Percentiles rank a stretch among this genome's conserved stretches.
phyloP scores from a whole-genome alignment of 768 basidiomycete genomes.

The Lactifluus hygrophoroides region DNA sequence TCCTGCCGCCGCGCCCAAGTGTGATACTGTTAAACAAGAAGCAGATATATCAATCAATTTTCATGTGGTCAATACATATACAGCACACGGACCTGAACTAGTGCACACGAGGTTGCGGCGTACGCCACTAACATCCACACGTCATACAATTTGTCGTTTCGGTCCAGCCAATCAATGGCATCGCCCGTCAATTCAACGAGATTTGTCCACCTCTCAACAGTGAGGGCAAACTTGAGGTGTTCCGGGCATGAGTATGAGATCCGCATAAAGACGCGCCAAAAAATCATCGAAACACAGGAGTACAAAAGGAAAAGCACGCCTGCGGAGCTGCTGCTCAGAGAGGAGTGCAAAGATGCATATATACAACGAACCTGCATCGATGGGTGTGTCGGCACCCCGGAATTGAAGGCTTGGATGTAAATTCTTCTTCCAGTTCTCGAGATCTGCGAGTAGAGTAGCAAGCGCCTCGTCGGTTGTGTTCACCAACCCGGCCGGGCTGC shows the following conservation, averaged over 20 bases:
- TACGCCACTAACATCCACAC: conserved; percentile 84
- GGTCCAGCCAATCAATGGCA: conserved; percentile 84
- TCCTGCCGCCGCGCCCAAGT: conserved; percentile 86
- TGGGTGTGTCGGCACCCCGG: conserved; percentile 56
- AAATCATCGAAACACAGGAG: conserved; percentile 89
- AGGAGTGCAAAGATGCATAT: neutral
- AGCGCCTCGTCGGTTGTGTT: conserved; percentile 79
- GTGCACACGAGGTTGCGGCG: conserved; percentile 78
- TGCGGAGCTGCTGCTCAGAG: conserved; percentile 24
- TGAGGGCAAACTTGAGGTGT: conserved; percentile 80
- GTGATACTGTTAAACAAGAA: conserved; percentile 57
- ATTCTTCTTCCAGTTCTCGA: conserved; percentile 68
- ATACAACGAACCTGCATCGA: conserved; percentile 50
- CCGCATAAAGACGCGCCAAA: conserved; percentile 98
- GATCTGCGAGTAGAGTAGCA: conserved; percentile 49
- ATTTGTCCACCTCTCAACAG: conserved; percentile 69
- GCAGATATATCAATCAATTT: neutral
- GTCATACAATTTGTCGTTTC: conserved; percentile 73
- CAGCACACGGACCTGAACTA: conserved; percentile 64
- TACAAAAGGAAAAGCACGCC: conserved; percentile 86
- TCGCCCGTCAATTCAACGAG: conserved; percentile 69
- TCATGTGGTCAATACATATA: neutral
- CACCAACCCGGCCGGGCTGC: conserved; percentile 79
- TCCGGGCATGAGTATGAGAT: conserved; percentile 89
- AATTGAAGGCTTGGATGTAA: conserved; percentile 76